Evolutionary conservation across 108 stramenopile species (phyloP), one percentile per base, ranked within the genome.

Genomic region (Aureococcus anophagefferens): DNA sequence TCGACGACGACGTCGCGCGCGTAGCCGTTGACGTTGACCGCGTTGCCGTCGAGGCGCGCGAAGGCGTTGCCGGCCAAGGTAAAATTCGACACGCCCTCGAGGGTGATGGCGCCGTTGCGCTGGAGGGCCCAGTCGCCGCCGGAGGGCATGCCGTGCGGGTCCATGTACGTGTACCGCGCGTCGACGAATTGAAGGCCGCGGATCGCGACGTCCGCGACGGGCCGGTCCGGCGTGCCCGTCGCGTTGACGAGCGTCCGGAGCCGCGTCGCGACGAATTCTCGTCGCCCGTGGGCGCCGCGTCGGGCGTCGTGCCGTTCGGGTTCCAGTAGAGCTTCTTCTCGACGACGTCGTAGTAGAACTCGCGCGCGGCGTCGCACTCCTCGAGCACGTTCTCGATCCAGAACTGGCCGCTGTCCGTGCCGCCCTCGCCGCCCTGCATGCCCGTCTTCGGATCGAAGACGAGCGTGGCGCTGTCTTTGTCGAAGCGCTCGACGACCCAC

Each of bases 41-140:
- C 87, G 59, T 78, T 83, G 31, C 87, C 84, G 70, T 88, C 87
- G 67, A 88, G 69, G 17, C 83, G 72, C 17, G 35, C 46, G 67
- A 88, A 88, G 21, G 13, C 18, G 65, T 81, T 85, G 29, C 74
- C 32, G 16, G 36, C 29, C 9, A 88, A 72, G 34, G 73, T 67
- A 14, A 85, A 63, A 35, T 75, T 62, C 29, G 51, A 35, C 30
- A 72, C 64, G 29, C 76, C 70, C 45, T 81, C 80, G 28, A 88
- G 40, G 62, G 74, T 70, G 30, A 88, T 66, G 14, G 87, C 87
- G 18, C 81, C 87, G 35, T 79, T 79, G 0, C 81, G 71, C 59
- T 85, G 77, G 65, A 88, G 73, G 21, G 82, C 64, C 87, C 87
- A 88, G 75, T 88, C 87, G 4, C 87, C 87, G 13, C 87, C 87